Evolutionary conservation across 2,329 filamentous ascomycete species (phyloP).

Genomic region (Dactylellina sp.): DNA sequence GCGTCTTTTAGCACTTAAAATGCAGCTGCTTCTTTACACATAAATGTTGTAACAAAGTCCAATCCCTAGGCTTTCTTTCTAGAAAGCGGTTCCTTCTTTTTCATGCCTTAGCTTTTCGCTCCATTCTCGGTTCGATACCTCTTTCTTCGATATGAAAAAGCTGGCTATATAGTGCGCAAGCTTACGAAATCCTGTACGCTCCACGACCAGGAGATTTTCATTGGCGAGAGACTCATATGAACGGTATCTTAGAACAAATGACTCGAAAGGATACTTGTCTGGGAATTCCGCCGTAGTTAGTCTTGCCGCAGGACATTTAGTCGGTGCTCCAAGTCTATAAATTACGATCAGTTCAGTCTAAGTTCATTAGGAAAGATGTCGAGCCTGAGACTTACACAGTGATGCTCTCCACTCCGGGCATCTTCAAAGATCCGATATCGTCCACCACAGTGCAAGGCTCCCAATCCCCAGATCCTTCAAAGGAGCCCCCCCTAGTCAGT

Average conservation of each 20-base stretch:
- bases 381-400: slow-evolving; percentile 25
- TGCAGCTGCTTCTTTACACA: no score
- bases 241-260: slow-evolving; percentile 44
- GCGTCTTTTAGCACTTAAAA: no score
- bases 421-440: slow-evolving; percentile 37
- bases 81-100: background rate
- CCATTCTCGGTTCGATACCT: no score
- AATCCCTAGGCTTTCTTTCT: no score
- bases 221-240: slow-evolving; percentile 13
- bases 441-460: slow-evolving; percentile 40
- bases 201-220: slow-evolving; percentile 19
- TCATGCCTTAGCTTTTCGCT: background rate
- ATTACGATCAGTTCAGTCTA: no score
- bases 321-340: background rate
- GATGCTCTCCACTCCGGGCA: slow-evolving; percentile 33
- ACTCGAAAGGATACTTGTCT: slow-evolving; percentile 35
- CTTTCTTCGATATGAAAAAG: slow-evolving; percentile 8
- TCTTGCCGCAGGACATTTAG: slow-evolving; percentile 3
- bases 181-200: slow-evolving; percentile 4
- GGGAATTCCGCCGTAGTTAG: background rate
- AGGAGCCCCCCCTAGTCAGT: background rate
- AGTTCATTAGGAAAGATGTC: no score
- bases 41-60: no score
- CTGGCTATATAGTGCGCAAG: slow-evolving; percentile 7
- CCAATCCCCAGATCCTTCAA: slow-evolving; percentile 29